Percentiles rank a stretch among this genome's conserved stretches.
These are phyloP conservation scores for Colletotrichum noveboracense DNA, from an alignment of 2,329 filamentous ascomycete genomes.

Conservation along the genomic window DNA sequence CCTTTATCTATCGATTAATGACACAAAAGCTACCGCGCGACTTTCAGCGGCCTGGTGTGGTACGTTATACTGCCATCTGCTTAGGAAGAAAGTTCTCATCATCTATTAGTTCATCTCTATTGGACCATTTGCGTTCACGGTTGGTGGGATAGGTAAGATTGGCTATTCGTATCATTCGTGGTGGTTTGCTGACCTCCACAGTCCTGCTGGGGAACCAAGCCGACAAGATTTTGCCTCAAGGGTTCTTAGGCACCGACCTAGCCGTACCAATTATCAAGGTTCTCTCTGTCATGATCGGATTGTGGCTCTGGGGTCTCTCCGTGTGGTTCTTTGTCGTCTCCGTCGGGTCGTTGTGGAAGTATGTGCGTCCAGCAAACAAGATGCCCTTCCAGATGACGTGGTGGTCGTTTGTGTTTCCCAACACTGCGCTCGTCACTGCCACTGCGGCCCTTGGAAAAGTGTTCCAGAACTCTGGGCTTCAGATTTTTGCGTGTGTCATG, in stretches of 20 bases:
- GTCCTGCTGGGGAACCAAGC: conserved; percentile 52
- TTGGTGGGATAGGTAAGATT: conserved; percentile 45
- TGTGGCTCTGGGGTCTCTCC: conserved; percentile 86
- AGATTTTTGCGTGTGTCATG: conserved; percentile 72
- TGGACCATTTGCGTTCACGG: conserved; percentile 71
- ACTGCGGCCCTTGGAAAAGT: conserved; percentile 74
- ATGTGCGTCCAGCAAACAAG: conserved; percentile 58
- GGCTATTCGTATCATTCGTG: neutral
- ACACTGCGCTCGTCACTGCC: conserved; percentile 76
- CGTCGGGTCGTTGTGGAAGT: conserved; percentile 76
- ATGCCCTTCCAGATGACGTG: conserved; percentile 85
- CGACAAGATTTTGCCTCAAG: conserved; percentile 44
- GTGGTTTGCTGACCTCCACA: conserved; percentile 9
- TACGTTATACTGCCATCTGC: conserved; percentile 30
- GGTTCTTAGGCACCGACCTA: conserved; percentile 46
- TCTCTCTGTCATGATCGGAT: conserved; percentile 64
- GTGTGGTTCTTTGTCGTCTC: conserved; percentile 86
- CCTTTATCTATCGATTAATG: conserved; percentile 87
- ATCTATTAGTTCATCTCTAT: conserved; percentile 73
- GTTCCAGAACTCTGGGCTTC: conserved; percentile 63
- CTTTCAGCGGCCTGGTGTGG: conserved; percentile 76
- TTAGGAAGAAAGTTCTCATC: neutral
- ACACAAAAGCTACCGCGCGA: conserved; percentile 84
- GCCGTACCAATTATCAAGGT: conserved; percentile 50
- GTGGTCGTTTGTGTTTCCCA: conserved; percentile 84